These are phyloP conservation scores for Chaetoceros muelleri DNA, from an alignment of 108 stramenopile genomes.

Conservation along the genomic window DNA sequence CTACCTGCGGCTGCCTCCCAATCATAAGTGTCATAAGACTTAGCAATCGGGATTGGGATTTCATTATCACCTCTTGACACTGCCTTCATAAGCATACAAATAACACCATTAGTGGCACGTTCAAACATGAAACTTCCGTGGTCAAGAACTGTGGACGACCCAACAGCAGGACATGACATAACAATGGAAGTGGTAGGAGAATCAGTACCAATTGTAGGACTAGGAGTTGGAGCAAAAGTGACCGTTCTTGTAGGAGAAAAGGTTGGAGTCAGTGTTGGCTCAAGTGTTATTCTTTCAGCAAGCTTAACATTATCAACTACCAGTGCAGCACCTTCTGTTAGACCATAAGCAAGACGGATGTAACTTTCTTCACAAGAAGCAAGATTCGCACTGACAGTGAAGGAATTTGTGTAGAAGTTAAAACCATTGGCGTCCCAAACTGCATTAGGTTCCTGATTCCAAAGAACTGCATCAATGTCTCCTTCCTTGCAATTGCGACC, in stretches of 20 bases:
- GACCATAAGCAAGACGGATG: not conserved
- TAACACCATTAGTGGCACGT: not conserved
- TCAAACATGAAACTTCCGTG: not conserved
- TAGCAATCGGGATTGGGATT: conserved; percentile 32
- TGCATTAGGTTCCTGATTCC: not conserved
- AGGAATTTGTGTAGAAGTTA: not conserved
- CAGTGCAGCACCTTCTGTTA: not conserved
- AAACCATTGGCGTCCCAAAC: not conserved
- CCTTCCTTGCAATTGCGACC: not conserved
- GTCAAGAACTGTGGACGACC: not conserved
- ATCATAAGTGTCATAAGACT: conserved; percentile 45
- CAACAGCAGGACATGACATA: not conserved
- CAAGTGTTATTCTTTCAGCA: not conserved
- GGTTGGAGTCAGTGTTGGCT: not conserved
- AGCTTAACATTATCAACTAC: not conserved
- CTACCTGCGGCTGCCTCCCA: conserved; percentile 50
- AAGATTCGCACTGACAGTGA: not conserved
- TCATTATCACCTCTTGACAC: not conserved
- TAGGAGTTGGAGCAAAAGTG: not conserved
- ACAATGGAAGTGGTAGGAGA: not conserved
- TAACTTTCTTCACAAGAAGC: not conserved
- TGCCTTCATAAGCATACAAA: not conserved
- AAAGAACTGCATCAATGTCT: not conserved
- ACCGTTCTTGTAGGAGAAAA: not conserved
- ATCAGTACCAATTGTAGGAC: not conserved